Conservation (phyloP, 164 flowering plant species). For the Nymphaea thermarum region DNA sequence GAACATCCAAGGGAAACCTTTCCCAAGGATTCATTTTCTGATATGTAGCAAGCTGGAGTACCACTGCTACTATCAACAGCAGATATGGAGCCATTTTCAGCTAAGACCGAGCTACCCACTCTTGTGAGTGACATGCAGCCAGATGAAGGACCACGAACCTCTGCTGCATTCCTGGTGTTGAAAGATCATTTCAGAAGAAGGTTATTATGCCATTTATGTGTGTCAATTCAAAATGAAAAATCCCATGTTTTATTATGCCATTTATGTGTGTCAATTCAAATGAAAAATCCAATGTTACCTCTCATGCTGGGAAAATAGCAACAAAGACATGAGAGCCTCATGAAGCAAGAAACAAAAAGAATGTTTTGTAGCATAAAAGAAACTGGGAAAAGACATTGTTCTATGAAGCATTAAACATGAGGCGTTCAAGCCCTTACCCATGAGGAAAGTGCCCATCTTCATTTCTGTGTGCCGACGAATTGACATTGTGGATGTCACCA, state of each 20-base stretch:
- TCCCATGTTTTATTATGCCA: too few relatives aligned
- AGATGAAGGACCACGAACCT: conserved; percentile 9
- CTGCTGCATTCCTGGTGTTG: conserved; percentile 13
- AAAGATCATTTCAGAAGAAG: not conserved
- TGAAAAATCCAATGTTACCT: not conserved
- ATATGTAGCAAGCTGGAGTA: conserved; percentile 13
- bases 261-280: not conserved
- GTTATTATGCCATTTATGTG: too few relatives aligned
- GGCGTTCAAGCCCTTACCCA: conserved; percentile 6
- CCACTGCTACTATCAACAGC: conserved; percentile 17
- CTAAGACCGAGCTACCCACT: conserved; percentile 16
- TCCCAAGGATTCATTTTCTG: conserved; percentile 12
- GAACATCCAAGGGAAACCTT: conserved; percentile 17
- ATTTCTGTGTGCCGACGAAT: not conserved
- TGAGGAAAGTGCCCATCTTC: conserved; percentile 6
- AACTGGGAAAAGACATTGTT: not conserved
- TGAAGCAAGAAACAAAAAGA: not conserved
- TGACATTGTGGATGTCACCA: conserved; percentile 8
- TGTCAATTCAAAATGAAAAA: too few relatives aligned
- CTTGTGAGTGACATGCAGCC: conserved; percentile 14
- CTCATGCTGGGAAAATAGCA: not conserved
- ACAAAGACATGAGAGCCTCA: not conserved
- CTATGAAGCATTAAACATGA: not conserved
- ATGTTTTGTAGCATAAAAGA: not conserved
- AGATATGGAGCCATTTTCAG: conserved; percentile 30